Base-by-base conservation (phyloP, 306 rosid species). In the Rosa chinensis region DNA sequence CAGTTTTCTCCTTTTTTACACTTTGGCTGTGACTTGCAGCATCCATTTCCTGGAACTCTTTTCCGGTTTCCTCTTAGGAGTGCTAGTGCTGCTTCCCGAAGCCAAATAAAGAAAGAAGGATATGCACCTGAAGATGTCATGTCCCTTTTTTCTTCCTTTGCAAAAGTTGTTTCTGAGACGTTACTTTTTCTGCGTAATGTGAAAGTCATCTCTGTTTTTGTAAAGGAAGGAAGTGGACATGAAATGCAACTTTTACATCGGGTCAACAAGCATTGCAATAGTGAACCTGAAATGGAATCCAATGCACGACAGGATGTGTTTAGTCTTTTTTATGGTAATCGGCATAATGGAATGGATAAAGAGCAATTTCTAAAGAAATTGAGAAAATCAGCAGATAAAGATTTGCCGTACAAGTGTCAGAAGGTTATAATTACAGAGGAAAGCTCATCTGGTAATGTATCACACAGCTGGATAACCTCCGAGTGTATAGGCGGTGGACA, bases 41-140 rank as follows among this genome's bases (percentile, higher is more conserved):
- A 86, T 17, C 83, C 90, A 37, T 94, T 91, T 89, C 97, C 99
- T 73, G 99, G 99, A 64, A 94, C 99, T 2, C 87, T 94, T 59
- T 94, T 94, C 73, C 97, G 99, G 45, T 94, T 94, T 78, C 97
- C 99, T 17, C 99, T 94, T 13, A 91, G 99, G 88, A 91, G 86
- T 79, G 91, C 89, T 43, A 74, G 76, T 84, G 89, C 85, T 85
- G 97, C 99, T 81, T 89, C 97, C 74, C 89, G 92, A 75, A 94
- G 99, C 87, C 97, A 92, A 88, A 92, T 94, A 63, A 94, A 92
- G 86, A 94, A 94, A 81, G 99, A 94, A 83, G 90, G 85, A 67
- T 94, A 91, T 83, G 85, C 92, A 47, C 86, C 97, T 69, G 99
- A 92, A 87, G 99, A 94, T 55, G 91, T 94, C 85, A 76, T 79